Conservation (phyloP, 306 rosid genomes). For the Vicia villosa region DNA sequence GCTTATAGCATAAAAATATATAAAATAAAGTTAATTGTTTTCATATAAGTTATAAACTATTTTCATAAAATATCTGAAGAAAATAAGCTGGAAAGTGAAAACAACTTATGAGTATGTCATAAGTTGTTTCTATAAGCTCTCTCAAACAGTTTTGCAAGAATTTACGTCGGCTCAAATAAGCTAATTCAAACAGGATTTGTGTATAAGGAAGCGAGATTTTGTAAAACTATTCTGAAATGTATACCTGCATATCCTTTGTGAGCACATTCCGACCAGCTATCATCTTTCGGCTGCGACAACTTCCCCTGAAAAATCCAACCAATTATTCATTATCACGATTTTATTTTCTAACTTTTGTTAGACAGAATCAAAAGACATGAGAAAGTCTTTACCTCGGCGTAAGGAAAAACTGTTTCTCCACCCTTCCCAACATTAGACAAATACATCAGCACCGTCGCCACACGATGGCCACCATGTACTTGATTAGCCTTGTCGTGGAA, state of each 20-base stretch:
- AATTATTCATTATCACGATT: slow-evolving; percentile 14
- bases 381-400: slow-evolving; percentile 57
- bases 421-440: slow-evolving; percentile 84
- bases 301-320: slow-evolving; percentile 47
- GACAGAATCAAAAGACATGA: slow-evolving; percentile 15
- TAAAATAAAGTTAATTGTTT: no score
- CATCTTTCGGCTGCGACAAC: slow-evolving; percentile 54
- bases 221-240: slow-evolving; percentile 6
- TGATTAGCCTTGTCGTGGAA: slow-evolving; percentile 87
- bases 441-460: slow-evolving; percentile 95
- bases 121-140: background rate
- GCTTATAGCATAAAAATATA: no score
- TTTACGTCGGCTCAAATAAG: background rate
- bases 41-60: no score
- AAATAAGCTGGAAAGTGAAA: background rate
- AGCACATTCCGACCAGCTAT: slow-evolving; percentile 73
- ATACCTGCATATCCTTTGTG: slow-evolving; percentile 84
- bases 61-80: background rate
- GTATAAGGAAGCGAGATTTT: background rate
- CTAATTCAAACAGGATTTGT: no score
- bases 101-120: background rate
- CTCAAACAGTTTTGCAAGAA: background rate
- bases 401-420: slow-evolving; percentile 92
- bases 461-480: slow-evolving; percentile 80
- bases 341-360: background rate